A percentile compares a stretch with the other conserved stretches of the same genome.
These are phyloP conservation scores for Penicillium sp. DNA, from an alignment of 2,329 filamentous ascomycete species.

Conservation along the genomic window DNA sequence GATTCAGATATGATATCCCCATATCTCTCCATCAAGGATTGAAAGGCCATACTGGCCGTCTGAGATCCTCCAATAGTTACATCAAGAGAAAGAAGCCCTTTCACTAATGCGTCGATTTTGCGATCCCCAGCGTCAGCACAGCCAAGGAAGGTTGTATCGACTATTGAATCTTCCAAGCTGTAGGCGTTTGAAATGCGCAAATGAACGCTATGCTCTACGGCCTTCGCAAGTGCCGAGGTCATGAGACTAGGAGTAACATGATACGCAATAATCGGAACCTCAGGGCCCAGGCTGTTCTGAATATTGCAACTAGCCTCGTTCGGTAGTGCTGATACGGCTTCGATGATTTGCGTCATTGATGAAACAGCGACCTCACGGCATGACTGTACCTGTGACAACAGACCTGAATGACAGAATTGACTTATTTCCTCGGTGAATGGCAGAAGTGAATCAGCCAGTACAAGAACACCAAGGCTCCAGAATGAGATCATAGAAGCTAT, in stretches of 20 bases:
- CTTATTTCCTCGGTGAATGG: not conserved
- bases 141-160: not conserved
- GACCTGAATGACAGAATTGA: not conserved
- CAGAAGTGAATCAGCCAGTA: constrained; percentile 12
- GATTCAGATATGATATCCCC: constrained; percentile 25
- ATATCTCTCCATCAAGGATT: constrained; percentile 13
- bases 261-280: constrained; percentile 21
- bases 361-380: constrained; percentile 8
- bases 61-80: constrained; percentile 26
- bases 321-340: constrained; percentile 12
- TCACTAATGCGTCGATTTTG: constrained; percentile 21
- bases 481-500: constrained; percentile 20
- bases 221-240: constrained; percentile 13
- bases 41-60: constrained; percentile 6
- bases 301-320: constrained; percentile 18
- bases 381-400: not conserved
- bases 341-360: constrained; percentile 12
- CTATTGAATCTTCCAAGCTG: no score
- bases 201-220: constrained; percentile 14
- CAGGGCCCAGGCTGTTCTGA: constrained; percentile 20
- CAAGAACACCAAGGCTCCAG: constrained; percentile 23
- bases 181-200: not conserved
- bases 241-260: constrained; percentile 24
- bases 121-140: constrained; percentile 7
- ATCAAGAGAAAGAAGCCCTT: constrained; percentile 23